Evolutionary conservation across 345 rosid species (phyloP), one percentile per base, ranked within the genome.

Genomic region (Dipteronia sinensis): DNA sequence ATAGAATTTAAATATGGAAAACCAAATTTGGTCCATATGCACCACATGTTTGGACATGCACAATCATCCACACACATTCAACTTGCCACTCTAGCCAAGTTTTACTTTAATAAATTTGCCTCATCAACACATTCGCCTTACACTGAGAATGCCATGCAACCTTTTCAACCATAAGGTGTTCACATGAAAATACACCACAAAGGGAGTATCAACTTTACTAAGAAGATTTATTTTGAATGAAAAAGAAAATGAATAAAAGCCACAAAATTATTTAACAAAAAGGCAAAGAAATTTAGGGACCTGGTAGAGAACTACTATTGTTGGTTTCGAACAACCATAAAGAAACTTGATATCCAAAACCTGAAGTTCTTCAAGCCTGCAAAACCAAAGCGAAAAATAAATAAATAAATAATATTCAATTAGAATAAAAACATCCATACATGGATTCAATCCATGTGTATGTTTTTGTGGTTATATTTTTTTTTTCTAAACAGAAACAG

Each of bases 331-430:
- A 85, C 97, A 96, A 82, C 99, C 98, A 78, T 79, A 89, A 42
- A 93, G 89, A 89, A 96, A 96, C 83, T 96, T 94, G 80, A 96
- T 94, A 85, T 96, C 98, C 89, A 96, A 81, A 65, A 96, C 97
- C 81, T 96, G 97, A 80, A 96, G 95, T 85, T 94, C 97, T 85
- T 94, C 95, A n/a, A 92, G 89, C 94, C 98, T 95, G 84, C 71
- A 83, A 65, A 22, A 46, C 15, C 47, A 38, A 56, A n/a, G 7
- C 46, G 2, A 42, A 3, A 38, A 3, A 42, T 42, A 42, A 6
- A 42, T 40, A 40, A 6, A 42, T 42, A 42, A n/a, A 51, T 70
- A 49, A 38, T 71, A 29, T 64, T 10, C 22, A 71, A 49, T 46
- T 27, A 74, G 29, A 29, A 82, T 53, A 69, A 38, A 19, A 47